Evolutionary conservation across 495 filamentous ascomycete genomes (phyloP).

Genomic region (Coniosporium apollinis): DNA sequence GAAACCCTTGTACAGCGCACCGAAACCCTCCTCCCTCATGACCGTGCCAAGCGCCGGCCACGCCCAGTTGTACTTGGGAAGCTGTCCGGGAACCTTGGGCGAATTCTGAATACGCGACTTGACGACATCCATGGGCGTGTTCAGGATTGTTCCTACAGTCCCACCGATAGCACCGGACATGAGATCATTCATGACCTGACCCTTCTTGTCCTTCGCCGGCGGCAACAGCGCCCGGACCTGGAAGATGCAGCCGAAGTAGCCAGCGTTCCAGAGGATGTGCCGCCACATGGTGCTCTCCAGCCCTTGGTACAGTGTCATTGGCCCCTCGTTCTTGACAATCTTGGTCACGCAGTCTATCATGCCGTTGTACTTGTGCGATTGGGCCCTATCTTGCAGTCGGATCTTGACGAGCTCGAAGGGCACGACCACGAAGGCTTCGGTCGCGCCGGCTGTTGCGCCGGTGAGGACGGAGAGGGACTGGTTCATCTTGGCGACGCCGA

Average conservation of each 20-base stretch:
- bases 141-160: slow-evolving; percentile 81
- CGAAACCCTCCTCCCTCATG: slow-evolving; percentile 83
- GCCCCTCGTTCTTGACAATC: slow-evolving; percentile 69
- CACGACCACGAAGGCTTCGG: slow-evolving; percentile 88
- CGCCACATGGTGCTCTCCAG: slow-evolving; percentile 94
- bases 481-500: slow-evolving; percentile 72
- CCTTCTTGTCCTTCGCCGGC: slow-evolving; percentile 55
- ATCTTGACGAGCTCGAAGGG: slow-evolving; percentile 95
- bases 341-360: slow-evolving; percentile 80
- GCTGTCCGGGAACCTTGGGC: slow-evolving; percentile 55
- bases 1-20: slow-evolving; percentile 93
- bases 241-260: slow-evolving; percentile 97
- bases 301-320: slow-evolving; percentile 85
- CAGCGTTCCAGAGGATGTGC: slow-evolving; percentile 91
- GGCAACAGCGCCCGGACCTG: slow-evolving; percentile 78
- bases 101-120: slow-evolving; percentile 95
- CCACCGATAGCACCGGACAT: slow-evolving; percentile 77
- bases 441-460: slow-evolving; percentile 85
- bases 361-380: slow-evolving; percentile 85
- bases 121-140: slow-evolving; percentile 95
- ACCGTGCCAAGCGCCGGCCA: slow-evolving; percentile 72
- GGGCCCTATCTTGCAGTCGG: slow-evolving; percentile 84
- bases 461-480: slow-evolving; percentile 81
- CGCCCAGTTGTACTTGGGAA: slow-evolving; percentile 97
- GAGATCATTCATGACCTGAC: slow-evolving; percentile 71